Base-by-base conservation (phyloP, 306 rosid genomes). In the Erythrophleum fordii region DNA sequence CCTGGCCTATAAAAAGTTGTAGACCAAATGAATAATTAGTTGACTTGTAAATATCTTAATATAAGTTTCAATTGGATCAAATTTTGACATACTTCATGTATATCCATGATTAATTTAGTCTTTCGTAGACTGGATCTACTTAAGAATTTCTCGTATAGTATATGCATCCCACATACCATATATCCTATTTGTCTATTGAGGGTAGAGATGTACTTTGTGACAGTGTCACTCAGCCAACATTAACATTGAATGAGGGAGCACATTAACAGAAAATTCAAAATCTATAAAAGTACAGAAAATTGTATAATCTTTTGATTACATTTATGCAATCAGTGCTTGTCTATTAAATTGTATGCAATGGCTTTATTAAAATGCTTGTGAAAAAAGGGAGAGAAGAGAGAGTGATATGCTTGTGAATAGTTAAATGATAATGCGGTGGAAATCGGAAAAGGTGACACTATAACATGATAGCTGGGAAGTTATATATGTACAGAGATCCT, bases 181-280 rank as follows among this genome's bases (percentile, higher is more conserved):
- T 44, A 10, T 0, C 25, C 39, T 44, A 46, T 72, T 22, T 29
- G 20, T 52, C 46, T 72, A 31, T 37, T 25, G 13, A 46, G 22
- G 29, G 51, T 20, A 26, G 45, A 44, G 12, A 61, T n/a, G n/a
- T n/a, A n/a, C n/a, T n/a, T n/a, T 67, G 69, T 84, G 34, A 31
- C 34, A 52, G 34, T 55, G 0, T 52, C 69, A 25, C 31, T 26
- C 34, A 41, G 29, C 35, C 11, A 3, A 52, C 34, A 68, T 39
- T 4, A 44, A 44, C 48, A 44, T 44, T 44, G 48, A 4, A 44
- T 11, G 20, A 26, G 26, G 42, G 64, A 79, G 18, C 23, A 2
- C 12, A 44, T 44, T 11, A 44, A 3, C 42, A 39, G 56, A n/a
- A 10, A 7, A 52, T 18, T 18, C 5, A 18, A 52, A 52, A 52